Conservation (phyloP, 73 alveolate species). For the Effrenium voratum region DNA sequence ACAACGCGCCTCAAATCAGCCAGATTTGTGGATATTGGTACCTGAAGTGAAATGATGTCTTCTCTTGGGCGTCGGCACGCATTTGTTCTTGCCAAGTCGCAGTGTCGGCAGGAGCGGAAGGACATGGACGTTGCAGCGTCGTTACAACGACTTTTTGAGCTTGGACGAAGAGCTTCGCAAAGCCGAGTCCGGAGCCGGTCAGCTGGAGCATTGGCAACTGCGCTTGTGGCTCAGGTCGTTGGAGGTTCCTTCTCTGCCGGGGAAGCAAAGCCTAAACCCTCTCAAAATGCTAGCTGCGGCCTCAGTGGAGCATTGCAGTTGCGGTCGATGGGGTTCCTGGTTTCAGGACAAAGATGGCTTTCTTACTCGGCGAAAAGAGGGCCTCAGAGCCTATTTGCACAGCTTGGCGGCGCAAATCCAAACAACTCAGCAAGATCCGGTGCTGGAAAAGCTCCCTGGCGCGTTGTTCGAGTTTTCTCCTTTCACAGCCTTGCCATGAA, state of each 20-base stretch:
- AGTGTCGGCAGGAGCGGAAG: slow-evolving; percentile 34
- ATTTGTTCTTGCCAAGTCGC: not conserved
- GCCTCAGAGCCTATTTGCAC: slow-evolving; percentile 46
- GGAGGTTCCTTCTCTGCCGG: slow-evolving; percentile 21
- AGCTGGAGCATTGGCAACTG: no score
- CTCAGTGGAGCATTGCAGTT: not conserved
- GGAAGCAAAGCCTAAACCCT: slow-evolving; percentile 75
- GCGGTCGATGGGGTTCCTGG: not conserved
- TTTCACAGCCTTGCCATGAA: no score
- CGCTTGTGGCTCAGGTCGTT: slow-evolving; percentile 32
- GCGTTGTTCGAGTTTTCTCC: no score
- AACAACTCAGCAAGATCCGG: slow-evolving; percentile 40
- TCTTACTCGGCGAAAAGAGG: slow-evolving; percentile 48
- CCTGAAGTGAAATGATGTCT: not conserved
- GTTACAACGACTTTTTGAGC: slow-evolving; percentile 55
- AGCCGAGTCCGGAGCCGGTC: slow-evolving; percentile 31
- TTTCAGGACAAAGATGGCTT: slow-evolving; percentile 60
- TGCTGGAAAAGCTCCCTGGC: slow-evolving; percentile 49
- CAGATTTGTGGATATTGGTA: not conserved
- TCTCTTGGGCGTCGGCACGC: not conserved
- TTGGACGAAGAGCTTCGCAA: slow-evolving; percentile 8
- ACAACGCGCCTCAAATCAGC: not conserved
- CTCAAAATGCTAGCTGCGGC: slow-evolving; percentile 30
- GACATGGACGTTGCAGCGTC: slow-evolving; percentile 47
- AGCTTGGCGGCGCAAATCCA: slow-evolving; percentile 51